Conservation (phyloP, 1,284 basidiomycete genomes). For the Tylopilus sp. region DNA sequence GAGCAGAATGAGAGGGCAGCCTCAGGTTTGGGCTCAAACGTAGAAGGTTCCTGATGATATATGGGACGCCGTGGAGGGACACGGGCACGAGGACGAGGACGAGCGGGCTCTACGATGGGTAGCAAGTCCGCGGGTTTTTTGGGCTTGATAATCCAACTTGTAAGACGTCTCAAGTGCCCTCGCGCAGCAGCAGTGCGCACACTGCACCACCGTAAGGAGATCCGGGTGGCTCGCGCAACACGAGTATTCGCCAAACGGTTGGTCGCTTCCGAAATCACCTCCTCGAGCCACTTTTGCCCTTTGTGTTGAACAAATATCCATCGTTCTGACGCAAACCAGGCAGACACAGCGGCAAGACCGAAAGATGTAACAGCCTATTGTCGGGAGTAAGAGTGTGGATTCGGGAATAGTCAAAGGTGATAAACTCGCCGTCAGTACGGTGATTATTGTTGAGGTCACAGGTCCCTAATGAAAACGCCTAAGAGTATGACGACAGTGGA, state of each 20-base stretch:
- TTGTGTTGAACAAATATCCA: constrained; percentile 68
- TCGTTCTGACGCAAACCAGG: constrained; percentile 76
- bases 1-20: constrained; percentile 25
- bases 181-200: constrained; percentile 24
- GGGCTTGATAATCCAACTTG: constrained; percentile 32
- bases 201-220: constrained; percentile 27
- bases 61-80: constrained; percentile 14
- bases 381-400: constrained; percentile 10
- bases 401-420: neutral
- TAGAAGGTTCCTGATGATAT: constrained; percentile 23
- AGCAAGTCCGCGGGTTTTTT: constrained; percentile 24
- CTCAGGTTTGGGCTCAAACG: constrained; percentile 20
- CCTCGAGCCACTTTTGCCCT: constrained; percentile 74
- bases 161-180: constrained; percentile 25
- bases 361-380: constrained; percentile 57
- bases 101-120: constrained; percentile 27
- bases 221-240: constrained; percentile 32
- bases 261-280: constrained; percentile 55
- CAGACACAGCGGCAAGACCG: constrained; percentile 70
- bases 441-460: constrained; percentile 68
- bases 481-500: constrained; percentile 25
- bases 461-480: constrained; percentile 41
- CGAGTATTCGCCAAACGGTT: constrained; percentile 45
- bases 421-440: constrained; percentile 60
- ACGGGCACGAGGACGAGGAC: constrained; percentile 20